phyloP scores from a whole-genome alignment of 1,284 basidiomycete species.

The Rhodotorula glutinis region DNA sequence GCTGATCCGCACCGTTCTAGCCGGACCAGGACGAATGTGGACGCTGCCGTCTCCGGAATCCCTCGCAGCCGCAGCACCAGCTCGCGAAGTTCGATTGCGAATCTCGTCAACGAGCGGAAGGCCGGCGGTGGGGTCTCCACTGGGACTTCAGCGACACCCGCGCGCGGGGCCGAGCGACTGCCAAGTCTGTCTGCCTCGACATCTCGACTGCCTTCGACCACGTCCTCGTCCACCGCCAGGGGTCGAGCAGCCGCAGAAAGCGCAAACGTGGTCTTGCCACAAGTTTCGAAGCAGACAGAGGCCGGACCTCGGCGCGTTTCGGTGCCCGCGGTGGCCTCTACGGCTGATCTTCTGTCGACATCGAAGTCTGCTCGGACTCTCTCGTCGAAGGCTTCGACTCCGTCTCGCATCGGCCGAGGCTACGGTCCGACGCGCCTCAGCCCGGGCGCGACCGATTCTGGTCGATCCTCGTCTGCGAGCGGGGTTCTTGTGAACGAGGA shows the following conservation, averaged over 20 bases:
- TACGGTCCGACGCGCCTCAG: slow-evolving; percentile 14
- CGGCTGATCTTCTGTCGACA: too few species aligned
- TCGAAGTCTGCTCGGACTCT: slow-evolving; percentile 34
- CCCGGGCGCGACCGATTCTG: slow-evolving; percentile 26
- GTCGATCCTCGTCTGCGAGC: slow-evolving; percentile 38
- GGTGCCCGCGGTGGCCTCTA: too few species aligned
- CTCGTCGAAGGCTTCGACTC: slow-evolving; percentile 39
- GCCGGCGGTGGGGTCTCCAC: neutral
- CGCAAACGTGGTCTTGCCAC: too few species aligned
- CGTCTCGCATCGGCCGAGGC: slow-evolving; percentile 41
- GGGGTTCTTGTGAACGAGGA: slow-evolving; percentile 60
- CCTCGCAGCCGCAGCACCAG: slow-evolving; percentile 2
- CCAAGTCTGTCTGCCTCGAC: slow-evolving; percentile 9
- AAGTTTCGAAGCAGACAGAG: too few species aligned
- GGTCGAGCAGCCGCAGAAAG: too few species aligned
- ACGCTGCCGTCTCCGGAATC: neutral
- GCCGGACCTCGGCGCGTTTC: too few species aligned
- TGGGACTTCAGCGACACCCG: slow-evolving; percentile 15
- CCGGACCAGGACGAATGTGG: neutral
- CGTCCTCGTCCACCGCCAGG: neutral
- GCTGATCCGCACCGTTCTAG: neutral
- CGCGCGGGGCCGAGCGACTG: slow-evolving; percentile 6
- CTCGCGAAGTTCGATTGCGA: neutral
- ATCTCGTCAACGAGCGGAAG: neutral
- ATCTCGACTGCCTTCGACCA: slow-evolving; percentile 4